Percentiles rank a stretch among this genome's conserved stretches.
Conservation (phyloP, 345 rosid species). For the Eutrema heterophyllum region DNA sequence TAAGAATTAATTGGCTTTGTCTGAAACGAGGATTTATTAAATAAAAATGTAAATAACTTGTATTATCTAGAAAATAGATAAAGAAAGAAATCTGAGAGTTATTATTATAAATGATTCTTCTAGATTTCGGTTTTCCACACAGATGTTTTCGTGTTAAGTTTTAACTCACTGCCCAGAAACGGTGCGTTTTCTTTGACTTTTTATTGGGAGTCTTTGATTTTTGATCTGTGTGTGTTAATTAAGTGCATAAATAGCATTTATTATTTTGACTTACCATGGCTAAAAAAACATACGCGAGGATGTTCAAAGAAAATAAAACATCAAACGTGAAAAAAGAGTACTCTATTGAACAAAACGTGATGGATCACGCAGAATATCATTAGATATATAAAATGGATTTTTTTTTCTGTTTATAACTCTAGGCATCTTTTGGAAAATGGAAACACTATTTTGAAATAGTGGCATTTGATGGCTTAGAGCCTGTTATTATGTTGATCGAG, state of each 20-base stretch:
- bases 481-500: too few species aligned
- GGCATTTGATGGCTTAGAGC: too few species aligned
- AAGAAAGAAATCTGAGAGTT: slow-evolving; percentile 22
- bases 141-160: slow-evolving; percentile 21
- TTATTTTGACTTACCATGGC: neutral
- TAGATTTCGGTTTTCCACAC: slow-evolving; percentile 23
- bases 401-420: too few species aligned
- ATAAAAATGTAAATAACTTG: neutral
- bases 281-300: neutral
- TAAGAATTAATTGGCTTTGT: slow-evolving; percentile 2
- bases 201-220: slow-evolving; percentile 1
- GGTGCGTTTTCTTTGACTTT: slow-evolving; percentile 30
- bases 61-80: neutral
- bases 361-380: too few species aligned
- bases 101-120: neutral
- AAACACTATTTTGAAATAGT: too few species aligned
- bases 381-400: too few species aligned
- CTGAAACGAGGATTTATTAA: neutral
- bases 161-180: slow-evolving; percentile 17
- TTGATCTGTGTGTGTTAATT: neutral
- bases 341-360: neutral
- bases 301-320: neutral
- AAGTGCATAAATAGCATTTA: neutral
- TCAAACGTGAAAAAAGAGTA: neutral
- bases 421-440: too few species aligned